Conservation (phyloP, 305 asterid genomes). For the Fraxinus baroniana region DNA sequence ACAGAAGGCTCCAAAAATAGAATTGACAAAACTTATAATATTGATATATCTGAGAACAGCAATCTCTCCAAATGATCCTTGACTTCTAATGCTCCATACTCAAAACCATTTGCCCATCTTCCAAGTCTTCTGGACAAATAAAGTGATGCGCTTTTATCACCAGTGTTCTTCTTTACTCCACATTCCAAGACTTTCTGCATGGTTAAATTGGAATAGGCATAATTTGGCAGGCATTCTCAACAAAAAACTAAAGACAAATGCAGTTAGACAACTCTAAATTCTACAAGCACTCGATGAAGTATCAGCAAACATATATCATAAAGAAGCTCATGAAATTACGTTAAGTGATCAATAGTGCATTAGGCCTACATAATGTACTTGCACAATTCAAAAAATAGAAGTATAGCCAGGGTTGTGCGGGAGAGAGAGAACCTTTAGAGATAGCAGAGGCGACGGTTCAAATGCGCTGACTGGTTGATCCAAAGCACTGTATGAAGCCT, state of each 20-base stretch:
- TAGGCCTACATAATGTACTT: neutral
- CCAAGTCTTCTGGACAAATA: constrained; percentile 64
- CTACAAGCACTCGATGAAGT: constrained; percentile 18
- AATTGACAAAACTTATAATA: too few species aligned
- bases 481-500: constrained; percentile 94
- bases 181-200: constrained; percentile 74
- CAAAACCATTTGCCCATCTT: constrained; percentile 61
- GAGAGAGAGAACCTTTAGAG: constrained; percentile 59
- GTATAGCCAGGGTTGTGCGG: neutral
- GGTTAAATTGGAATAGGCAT: constrained; percentile 23
- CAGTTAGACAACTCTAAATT: neutral
- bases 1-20: too few species aligned
- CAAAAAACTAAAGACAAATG: neutral
- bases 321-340: constrained; percentile 3
- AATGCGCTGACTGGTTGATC: constrained; percentile 92
- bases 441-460: constrained; percentile 81
- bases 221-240: constrained; percentile 16
- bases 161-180: constrained; percentile 70
- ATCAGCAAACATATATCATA: neutral
- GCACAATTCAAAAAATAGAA: neutral
- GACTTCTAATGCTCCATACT: constrained; percentile 85
- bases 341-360: neutral
- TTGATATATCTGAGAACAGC: too few species aligned
- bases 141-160: constrained; percentile 67
- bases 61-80: constrained; percentile 75